A percentile compares a stretch with the other conserved stretches of the same genome.
These are phyloP conservation scores for Aegilops tauschii DNA, from an alignment of 176 grass and related monocot species.

Conservation along the genomic window DNA sequence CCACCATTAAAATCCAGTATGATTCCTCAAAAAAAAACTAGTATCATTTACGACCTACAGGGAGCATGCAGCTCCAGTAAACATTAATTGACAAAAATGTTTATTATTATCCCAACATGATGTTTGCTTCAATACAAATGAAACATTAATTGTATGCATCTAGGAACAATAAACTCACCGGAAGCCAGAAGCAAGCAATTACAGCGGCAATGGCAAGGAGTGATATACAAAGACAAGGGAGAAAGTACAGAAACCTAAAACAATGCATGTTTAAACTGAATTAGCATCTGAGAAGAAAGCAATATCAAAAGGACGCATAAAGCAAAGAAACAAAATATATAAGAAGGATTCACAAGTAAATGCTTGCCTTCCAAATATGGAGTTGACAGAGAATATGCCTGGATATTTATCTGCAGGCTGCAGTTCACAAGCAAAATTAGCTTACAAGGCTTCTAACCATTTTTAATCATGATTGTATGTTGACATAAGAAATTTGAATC, in stretches of 20 bases:
- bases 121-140: constrained; percentile 20
- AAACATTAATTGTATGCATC: not conserved
- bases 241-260: constrained; percentile 74
- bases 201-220: constrained; percentile 36
- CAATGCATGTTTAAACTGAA: constrained; percentile 27
- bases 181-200: constrained; percentile 61
- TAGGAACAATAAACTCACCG: constrained; percentile 40
- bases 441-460: not conserved
- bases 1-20: not conserved
- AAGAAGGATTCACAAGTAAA: constrained; percentile 10
- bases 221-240: constrained; percentile 62
- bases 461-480: not conserved
- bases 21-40: not conserved
- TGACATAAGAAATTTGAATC: not conserved
- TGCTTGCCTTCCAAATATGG: constrained; percentile 63
- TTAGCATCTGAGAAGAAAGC: constrained; percentile 3
- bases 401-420: constrained; percentile 76
- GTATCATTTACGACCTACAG: not conserved
- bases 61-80: not conserved
- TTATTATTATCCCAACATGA: not conserved
- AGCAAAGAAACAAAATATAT: not conserved
- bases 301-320: not conserved
- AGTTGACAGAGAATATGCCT: constrained; percentile 47
- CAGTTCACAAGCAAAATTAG: constrained; percentile 21
- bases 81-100: not conserved